These are phyloP conservation scores for Yarrowia alimentaria DNA, from an alignment of 805 yeast genomes.

Conservation along the genomic window DNA sequence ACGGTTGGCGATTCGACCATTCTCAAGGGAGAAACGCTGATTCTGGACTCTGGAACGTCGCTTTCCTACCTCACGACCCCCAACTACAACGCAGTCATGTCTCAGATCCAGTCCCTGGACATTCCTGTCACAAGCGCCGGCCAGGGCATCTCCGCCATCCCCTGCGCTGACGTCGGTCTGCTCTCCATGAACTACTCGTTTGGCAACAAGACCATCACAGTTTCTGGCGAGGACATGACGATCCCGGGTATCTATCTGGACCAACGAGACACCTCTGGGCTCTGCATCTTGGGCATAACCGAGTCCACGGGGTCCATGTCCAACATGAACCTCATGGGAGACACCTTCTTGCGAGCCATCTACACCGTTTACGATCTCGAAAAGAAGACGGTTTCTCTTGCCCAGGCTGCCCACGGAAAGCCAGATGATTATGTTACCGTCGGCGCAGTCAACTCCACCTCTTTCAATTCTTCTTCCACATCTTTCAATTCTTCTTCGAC, in stretches of 20 bases:
- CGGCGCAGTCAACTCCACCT: no score
- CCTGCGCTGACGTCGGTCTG: no score
- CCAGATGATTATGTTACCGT: constrained; percentile 8
- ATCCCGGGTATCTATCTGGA: neutral
- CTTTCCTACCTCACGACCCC: constrained; percentile 33
- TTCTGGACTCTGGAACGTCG: constrained; percentile 36
- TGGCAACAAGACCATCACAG: constrained; percentile 43
- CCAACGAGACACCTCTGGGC: neutral
- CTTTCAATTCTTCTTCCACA: no score
- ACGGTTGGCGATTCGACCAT: constrained; percentile 9
- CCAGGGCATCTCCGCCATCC: constrained; percentile 33
- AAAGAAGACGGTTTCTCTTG: constrained; percentile 53
- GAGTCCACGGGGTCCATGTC: no score
- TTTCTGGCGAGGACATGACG: neutral
- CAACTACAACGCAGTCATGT: constrained; percentile 39
- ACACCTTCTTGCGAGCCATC: constrained; percentile 57
- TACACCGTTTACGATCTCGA: constrained; percentile 68
- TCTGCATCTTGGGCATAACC: no score
- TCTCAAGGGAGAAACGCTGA: constrained; percentile 27
- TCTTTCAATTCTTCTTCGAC: no score
- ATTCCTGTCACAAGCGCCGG: constrained; percentile 47
- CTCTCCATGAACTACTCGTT: constrained; percentile 53
- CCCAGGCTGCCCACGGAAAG: constrained; percentile 42
- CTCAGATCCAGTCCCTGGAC: constrained; percentile 40
- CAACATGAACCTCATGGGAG: constrained; percentile 48